A percentile compares a stretch with the other conserved stretches of the same genome.
These are phyloP conservation scores for Nyssa sinensis DNA, from an alignment of 148 eudicot species.

Conservation along the genomic window DNA sequence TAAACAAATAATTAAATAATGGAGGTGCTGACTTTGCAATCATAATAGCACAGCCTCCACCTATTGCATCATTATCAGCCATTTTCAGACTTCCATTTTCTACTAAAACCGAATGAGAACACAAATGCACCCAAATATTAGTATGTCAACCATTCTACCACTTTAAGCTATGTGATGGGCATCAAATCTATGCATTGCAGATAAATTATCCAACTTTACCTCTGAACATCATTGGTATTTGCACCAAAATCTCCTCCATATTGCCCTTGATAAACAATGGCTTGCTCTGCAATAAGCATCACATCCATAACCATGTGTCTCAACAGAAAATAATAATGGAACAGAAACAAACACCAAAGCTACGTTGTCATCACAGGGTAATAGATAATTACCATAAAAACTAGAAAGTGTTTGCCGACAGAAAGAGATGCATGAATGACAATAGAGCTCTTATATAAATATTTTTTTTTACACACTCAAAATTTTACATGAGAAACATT, in stretches of 20 bases:
- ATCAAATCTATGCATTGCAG: too few relatives aligned
- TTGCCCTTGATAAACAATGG: slow-evolving; percentile 46
- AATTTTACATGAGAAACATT: neutral
- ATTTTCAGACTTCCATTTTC: neutral
- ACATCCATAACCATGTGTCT: neutral
- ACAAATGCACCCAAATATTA: neutral
- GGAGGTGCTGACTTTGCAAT: neutral
- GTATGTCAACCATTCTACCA: neutral
- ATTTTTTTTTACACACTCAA: neutral
- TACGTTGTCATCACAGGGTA: neutral
- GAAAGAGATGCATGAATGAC: neutral
- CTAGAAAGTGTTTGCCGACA: neutral
- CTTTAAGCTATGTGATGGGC: neutral
- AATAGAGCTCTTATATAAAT: neutral
- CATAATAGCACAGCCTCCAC: neutral
- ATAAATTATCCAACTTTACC: slow-evolving; percentile 32
- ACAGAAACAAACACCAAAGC: neutral
- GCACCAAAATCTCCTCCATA: slow-evolving; percentile 51
- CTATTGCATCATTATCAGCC: neutral
- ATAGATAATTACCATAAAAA: neutral
- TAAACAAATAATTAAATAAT: too few relatives aligned
- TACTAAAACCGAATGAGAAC: neutral
- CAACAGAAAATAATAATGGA: neutral
- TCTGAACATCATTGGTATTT: slow-evolving; percentile 36
- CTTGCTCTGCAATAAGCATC: slow-evolving; percentile 51